A percentile compares a stretch with the other conserved stretches of the same genome.
Evolutionary conservation across 2,329 filamentous ascomycete genomes (phyloP).

Genomic region (Microcyclosporella mali): DNA sequence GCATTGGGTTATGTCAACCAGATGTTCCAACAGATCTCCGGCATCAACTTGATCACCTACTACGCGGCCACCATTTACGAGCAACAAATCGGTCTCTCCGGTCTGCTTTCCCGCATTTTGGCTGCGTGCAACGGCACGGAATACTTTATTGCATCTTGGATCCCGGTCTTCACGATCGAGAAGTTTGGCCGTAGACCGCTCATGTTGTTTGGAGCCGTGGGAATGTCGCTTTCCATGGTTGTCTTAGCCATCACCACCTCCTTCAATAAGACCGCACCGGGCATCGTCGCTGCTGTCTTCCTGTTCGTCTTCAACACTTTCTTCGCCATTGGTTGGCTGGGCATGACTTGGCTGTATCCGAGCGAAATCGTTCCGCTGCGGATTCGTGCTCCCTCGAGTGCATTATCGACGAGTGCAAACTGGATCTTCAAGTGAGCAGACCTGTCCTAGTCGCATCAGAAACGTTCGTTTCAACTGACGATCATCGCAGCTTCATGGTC

Average conservation of each 20-base stretch:
- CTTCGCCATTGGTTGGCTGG: slow-evolving; percentile 33
- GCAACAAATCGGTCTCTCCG: slow-evolving; percentile 46
- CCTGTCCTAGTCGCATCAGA: neutral
- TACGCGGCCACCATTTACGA: slow-evolving; percentile 47
- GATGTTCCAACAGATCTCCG: slow-evolving; percentile 40
- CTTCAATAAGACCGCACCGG: slow-evolving; percentile 17
- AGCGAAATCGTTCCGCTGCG: slow-evolving; percentile 31
- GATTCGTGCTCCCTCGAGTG: slow-evolving; percentile 32
- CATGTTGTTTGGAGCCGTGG: slow-evolving; percentile 60
- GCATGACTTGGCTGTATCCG: slow-evolving; percentile 29
- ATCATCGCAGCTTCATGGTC: slow-evolving; percentile 15
- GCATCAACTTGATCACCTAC: slow-evolving; percentile 23
- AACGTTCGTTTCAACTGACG: neutral
- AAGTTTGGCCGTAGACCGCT: slow-evolving; percentile 54
- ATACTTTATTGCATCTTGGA: slow-evolving; percentile 46
- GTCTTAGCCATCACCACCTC: slow-evolving; percentile 26
- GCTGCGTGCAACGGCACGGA: slow-evolving; percentile 51
- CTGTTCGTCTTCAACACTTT: slow-evolving; percentile 35
- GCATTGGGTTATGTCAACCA: slow-evolving; percentile 40
- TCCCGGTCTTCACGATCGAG: slow-evolving; percentile 47
- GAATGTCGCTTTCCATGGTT: slow-evolving; percentile 26
- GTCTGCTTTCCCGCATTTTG: slow-evolving; percentile 44
- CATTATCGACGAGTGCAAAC: slow-evolving; percentile 40
- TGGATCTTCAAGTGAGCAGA: slow-evolving; percentile 29
- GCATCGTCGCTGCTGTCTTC: slow-evolving; percentile 34